Conservation (phyloP, 805 yeast genomes). For the Spathaspora gorwiae region DNA sequence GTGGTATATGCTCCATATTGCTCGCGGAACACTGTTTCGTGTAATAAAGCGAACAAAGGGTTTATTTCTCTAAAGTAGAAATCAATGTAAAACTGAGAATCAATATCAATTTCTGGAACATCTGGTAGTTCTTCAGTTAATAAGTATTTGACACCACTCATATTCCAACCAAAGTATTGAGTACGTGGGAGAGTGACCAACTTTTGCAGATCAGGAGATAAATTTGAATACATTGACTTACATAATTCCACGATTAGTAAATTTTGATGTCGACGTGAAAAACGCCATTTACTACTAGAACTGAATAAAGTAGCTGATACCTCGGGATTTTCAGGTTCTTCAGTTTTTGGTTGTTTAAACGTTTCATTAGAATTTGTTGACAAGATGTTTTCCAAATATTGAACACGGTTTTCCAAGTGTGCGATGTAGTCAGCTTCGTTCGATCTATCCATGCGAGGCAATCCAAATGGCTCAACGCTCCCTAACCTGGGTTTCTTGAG, state of each 20-base stretch:
- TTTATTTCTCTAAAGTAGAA: conserved; percentile 48
- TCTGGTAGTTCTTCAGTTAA: conserved; percentile 29
- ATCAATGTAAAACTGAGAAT: conserved; percentile 21
- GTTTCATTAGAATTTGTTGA: conserved; percentile 11
- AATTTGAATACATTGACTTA: conserved; percentile 22
- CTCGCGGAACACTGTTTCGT: conserved; percentile 49
- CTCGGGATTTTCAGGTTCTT: conserved; percentile 19
- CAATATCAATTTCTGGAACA: conserved; percentile 19
- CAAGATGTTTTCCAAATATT: conserved; percentile 33
- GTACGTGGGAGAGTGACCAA: conserved; percentile 46
- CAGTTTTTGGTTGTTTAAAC: conserved; percentile 9
- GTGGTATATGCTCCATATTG: conserved; percentile 36
- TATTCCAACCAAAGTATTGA: conserved; percentile 65
- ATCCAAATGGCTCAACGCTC: conserved; percentile 14
- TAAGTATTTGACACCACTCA: conserved; percentile 54
- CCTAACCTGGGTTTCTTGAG: conserved; percentile 6
- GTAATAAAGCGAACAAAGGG: conserved; percentile 49
- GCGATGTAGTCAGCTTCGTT: conserved; percentile 19
- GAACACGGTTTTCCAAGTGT: conserved; percentile 38
- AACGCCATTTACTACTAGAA: conserved; percentile 42
- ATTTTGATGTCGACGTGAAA: conserved; percentile 43
- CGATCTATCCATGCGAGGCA: conserved; percentile 13
- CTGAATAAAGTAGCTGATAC: conserved; percentile 14
- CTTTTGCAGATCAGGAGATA: conserved; percentile 28
- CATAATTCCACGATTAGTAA: conserved; percentile 39